Conservation (phyloP, 2,329 filamentous ascomycete genomes). For the Fusarium lateritium region DNA sequence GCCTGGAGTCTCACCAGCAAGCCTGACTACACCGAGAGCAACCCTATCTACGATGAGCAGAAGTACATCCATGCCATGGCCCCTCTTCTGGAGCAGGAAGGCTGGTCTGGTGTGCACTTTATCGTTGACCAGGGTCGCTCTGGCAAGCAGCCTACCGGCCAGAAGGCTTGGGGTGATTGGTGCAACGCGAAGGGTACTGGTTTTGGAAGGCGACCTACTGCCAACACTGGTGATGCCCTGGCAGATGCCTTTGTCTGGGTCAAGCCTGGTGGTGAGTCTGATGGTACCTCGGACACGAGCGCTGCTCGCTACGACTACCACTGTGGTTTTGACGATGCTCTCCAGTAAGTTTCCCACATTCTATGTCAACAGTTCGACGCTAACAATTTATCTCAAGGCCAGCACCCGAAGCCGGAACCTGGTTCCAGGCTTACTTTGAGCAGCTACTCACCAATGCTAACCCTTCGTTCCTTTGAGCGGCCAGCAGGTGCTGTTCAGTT, state of each 20-base stretch:
- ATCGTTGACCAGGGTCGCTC: constrained; percentile 67
- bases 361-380: rapidly evolving
- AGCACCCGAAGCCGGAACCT: constrained; percentile 78
- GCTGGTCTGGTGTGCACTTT: constrained; percentile 62
- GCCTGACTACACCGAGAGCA: constrained; percentile 63
- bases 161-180: constrained; percentile 75
- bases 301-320: constrained; percentile 57
- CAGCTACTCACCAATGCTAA: constrained; percentile 70
- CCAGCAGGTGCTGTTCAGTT: too few species aligned
- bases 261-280: constrained; percentile 75
- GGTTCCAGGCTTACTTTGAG: constrained; percentile 75
- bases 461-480: constrained; percentile 59
- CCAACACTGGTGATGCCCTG: constrained; percentile 71
- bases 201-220: constrained; percentile 74
- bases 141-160: constrained; percentile 73
- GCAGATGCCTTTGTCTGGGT: constrained; percentile 79
- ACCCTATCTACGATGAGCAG: constrained; percentile 66
- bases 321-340: constrained; percentile 67
- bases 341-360: constrained; percentile 51
- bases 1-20: constrained; percentile 59
- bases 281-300: constrained; percentile 63
- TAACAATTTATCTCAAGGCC: constrained; percentile 60
- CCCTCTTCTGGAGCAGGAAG: constrained; percentile 67
- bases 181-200: constrained; percentile 76
- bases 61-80: constrained; percentile 76